A percentile compares a stretch with the other conserved stretches of the same genome.
These are phyloP conservation scores for Arabidopsis thaliana DNA, from an alignment of 345 rosid species.

Conservation along the genomic window DNA sequence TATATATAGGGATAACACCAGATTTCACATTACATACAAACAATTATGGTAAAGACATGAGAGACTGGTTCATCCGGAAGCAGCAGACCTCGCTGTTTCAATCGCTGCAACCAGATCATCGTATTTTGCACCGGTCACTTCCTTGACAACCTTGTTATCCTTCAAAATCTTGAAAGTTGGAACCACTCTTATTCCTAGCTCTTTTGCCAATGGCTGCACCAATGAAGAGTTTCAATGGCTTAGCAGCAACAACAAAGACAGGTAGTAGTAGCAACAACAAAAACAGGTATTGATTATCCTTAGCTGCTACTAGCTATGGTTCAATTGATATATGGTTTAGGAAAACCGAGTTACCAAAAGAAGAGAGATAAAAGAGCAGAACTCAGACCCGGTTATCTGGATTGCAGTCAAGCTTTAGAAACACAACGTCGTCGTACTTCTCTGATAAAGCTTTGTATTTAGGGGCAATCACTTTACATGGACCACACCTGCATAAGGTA, in stretches of 20 bases:
- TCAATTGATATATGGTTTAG: not conserved
- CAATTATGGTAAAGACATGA: not conserved
- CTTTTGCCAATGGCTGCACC: constrained; percentile 87
- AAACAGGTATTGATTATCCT: not conserved
- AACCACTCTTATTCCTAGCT: constrained; percentile 92
- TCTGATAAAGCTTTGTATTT: constrained; percentile 74
- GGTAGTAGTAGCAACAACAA: constrained; percentile 6
- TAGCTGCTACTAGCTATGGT: not conserved
- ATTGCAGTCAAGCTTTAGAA: constrained; percentile 95
- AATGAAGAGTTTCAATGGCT: constrained; percentile 2
- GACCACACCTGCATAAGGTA: constrained; percentile 76
- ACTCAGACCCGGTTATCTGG: constrained; percentile 76
- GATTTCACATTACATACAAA: constrained; percentile 28
- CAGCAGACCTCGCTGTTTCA: constrained; percentile 63
- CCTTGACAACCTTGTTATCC: constrained; percentile 68
- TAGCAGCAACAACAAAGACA: constrained; percentile 9
- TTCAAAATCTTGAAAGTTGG: constrained; percentile 95
- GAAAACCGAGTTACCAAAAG: not conserved
- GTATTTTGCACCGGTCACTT: constrained; percentile 85
- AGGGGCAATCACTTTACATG: constrained; percentile 95
- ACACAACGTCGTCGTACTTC: constrained; percentile 83
- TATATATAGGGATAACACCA: constrained; percentile 27
- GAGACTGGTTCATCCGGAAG: constrained; percentile 25
- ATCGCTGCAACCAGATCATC: constrained; percentile 77
- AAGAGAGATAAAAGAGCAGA: constrained; percentile 19